Percentiles rank a stretch among this genome's conserved stretches.
Evolutionary conservation across 495 filamentous ascomycete species (phyloP).

Genomic region (Lophiotrema nucula): DNA sequence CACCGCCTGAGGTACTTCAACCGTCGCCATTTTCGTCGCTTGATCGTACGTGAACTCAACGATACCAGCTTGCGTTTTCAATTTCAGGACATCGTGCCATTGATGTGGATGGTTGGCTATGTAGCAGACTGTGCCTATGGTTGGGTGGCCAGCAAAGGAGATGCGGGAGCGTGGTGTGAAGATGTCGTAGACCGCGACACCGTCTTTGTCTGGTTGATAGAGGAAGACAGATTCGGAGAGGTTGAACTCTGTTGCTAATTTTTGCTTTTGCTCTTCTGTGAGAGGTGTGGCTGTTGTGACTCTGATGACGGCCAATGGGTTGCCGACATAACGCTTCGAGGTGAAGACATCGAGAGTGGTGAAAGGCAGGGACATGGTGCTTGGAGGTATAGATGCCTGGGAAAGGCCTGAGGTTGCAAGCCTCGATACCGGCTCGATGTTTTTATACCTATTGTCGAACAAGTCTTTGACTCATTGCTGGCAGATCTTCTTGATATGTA

Average conservation of each 20-base stretch:
- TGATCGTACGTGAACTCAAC: constrained; percentile 6
- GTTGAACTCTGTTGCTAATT: constrained; percentile 77
- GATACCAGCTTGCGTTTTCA: constrained; percentile 13
- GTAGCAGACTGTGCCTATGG: constrained; percentile 66
- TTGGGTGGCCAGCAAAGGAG: constrained; percentile 77
- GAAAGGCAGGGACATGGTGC: constrained; percentile 39
- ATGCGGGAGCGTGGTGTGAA: constrained; percentile 63
- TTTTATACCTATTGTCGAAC: no score
- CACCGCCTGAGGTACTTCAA: constrained; percentile 63
- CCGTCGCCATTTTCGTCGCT: constrained; percentile 40
- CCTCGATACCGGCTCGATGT: no score
- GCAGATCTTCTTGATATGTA: no score
- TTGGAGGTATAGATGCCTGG: neutral
- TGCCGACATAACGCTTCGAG: constrained; percentile 54
- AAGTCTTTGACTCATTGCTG: no score
- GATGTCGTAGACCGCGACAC: constrained; percentile 60
- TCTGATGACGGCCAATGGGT: constrained; percentile 65
- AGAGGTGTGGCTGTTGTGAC: constrained; percentile 45
- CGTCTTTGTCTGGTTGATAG: constrained; percentile 44
- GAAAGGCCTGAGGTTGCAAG: neutral
- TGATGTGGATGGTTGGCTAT: constrained; percentile 16
- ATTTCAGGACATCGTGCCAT: neutral
- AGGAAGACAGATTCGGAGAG: constrained; percentile 82
- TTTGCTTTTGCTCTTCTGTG: constrained; percentile 57
- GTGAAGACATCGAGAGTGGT: constrained; percentile 72